Conservation (phyloP, 2,329 filamentous ascomycete genomes). For the Chaetomiaceae sp. region DNA sequence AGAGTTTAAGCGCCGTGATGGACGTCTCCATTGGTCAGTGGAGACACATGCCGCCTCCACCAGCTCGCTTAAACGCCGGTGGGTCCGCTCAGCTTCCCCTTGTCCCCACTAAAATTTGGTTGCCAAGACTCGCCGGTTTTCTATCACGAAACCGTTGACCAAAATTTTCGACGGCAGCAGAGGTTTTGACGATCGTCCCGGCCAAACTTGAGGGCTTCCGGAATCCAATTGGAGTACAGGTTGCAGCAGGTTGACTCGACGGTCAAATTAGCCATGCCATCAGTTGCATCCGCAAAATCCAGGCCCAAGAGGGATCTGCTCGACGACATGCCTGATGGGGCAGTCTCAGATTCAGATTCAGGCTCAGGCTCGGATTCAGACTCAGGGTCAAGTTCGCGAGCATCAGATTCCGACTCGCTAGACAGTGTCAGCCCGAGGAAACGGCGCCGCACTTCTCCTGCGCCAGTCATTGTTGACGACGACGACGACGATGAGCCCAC, state of each 20-base stretch:
- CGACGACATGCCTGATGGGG: constrained; percentile 4
- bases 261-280: constrained; percentile 16
- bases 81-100: too few species aligned
- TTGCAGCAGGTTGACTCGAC: not conserved
- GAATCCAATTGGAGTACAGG: not conserved
- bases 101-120: too few species aligned
- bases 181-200: too few species aligned
- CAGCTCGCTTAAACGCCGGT: too few species aligned
- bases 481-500: constrained; percentile 29
- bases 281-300: constrained; percentile 6
- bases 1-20: constrained; percentile 14
- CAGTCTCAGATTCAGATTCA: constrained; percentile 9
- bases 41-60: too few species aligned
- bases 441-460: constrained; percentile 38
- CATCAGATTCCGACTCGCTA: constrained; percentile 23
- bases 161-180: constrained; percentile 5
- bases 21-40: not conserved
- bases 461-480: constrained; percentile 9
- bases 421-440: constrained; percentile 44
- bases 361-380: constrained; percentile 19
- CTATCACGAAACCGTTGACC: not conserved
- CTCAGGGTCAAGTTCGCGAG: constrained; percentile 17
- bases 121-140: constrained; percentile 8
- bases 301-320: constrained; percentile 1
- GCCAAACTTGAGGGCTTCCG: not conserved